Conservation (phyloP, 345 rosid genomes). For the Cardamine chenopodiifolia region DNA sequence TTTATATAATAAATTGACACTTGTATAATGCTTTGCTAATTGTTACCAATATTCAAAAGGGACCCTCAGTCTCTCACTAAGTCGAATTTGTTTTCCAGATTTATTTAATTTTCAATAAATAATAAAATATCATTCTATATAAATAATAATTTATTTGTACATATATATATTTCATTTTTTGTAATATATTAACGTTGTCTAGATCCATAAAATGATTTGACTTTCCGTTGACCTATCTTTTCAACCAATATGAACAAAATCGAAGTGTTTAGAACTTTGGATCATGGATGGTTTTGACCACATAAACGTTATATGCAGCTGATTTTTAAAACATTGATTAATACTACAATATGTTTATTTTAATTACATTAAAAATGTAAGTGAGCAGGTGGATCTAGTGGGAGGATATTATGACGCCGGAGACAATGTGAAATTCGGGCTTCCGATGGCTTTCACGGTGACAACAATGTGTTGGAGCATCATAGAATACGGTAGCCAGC, state of each 20-base stretch:
- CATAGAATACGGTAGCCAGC: conserved; percentile 60
- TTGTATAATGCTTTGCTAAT: neutral
- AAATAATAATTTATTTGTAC: neutral
- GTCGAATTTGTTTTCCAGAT: neutral
- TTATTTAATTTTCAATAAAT: too few relatives aligned
- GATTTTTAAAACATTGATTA: neutral
- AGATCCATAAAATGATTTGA: conserved; percentile 18
- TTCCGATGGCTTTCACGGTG: conserved; percentile 87
- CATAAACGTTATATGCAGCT: neutral
- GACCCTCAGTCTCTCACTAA: neutral
- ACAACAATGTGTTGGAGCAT: conserved; percentile 79
- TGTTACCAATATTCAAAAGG: neutral
- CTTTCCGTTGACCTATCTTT: conserved; percentile 5
- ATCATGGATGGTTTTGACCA: conserved; percentile 18
- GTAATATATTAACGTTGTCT: too few relatives aligned
- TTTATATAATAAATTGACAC: neutral
- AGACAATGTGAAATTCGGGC: conserved; percentile 77
- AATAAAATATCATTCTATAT: neutral
- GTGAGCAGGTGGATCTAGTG: conserved; percentile 52
- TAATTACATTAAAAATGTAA: neutral
- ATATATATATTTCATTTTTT: neutral
- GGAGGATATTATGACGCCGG: conserved; percentile 93
- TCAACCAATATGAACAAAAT: neutral
- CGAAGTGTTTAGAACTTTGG: neutral
- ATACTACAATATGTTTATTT: neutral